Evolutionary conservation across 305 asterid genomes (phyloP), one percentile per base, ranked within the genome.

Genomic region (Caryopteris hybrid): DNA sequence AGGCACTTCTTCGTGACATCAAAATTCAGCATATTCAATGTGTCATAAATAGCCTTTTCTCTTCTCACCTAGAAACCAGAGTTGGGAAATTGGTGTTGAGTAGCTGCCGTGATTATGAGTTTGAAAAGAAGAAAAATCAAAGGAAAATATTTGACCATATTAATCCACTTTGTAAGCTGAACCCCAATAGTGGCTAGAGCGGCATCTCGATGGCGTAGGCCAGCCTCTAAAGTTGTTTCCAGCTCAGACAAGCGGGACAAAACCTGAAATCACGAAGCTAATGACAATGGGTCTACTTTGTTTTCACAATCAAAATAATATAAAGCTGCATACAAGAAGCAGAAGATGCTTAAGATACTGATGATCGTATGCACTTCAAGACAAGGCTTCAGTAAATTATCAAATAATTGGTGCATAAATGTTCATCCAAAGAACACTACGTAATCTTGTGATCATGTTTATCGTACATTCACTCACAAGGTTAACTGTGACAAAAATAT

Each of bases 1-100:
- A 92, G 91, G 81, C 97, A 92, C 80, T 90, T 92, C 88, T 92
- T 92, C 8, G 90, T 92, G 70, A 92, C 98, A 70, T 92, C 98
- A 80, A 90, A 86, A 69, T 88, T 92, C 74, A 92, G 85, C 97
- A 85, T 92, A 81, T 92, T 92, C 75, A 92, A 75, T 31, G 90
- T 85, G 77, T 92, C 97, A 74, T 83, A 92, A 64, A 90, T 88
- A 61, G 95, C 89, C 74, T 90, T 92, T 78, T 92, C 97, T 85
- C 83, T 79, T 79, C 82, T 85, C 77, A 90, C 97, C 98, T 92
- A 81, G 58, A 78, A 74, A 82, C 64, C 6, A 68, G 68, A 66
- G 70, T 69, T 41, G 39, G 17, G 63, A 42, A 61, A 36, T 48
- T 23, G 33, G 41, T 21, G 12, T 42, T 61, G 61, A 53, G 71